These are phyloP conservation scores for Fusarium brevicatenulatum DNA, from an alignment of 2,329 filamentous ascomycete species.

Conservation along the genomic window DNA sequence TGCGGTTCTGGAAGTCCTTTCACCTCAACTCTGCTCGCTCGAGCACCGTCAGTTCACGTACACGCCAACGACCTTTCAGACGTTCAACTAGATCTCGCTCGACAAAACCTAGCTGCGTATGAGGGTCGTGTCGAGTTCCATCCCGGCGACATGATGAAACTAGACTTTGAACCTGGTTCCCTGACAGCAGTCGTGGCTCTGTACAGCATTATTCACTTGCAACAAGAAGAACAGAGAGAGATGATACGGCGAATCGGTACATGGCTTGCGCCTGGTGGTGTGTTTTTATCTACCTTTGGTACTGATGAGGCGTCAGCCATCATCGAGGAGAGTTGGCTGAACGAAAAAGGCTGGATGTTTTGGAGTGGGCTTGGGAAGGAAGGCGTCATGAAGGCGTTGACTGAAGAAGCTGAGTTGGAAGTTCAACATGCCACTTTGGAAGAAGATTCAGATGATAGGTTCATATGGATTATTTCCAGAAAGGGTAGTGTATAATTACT, in stretches of 20 bases:
- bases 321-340: not conserved
- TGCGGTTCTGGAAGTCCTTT: slow-evolving; percentile 21
- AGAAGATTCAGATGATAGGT: slow-evolving; percentile 3
- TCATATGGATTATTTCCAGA: slow-evolving; percentile 1
- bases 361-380: slow-evolving; percentile 15
- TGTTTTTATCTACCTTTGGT: slow-evolving; percentile 4
- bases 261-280: slow-evolving; percentile 19
- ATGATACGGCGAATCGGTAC: not conserved
- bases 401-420: not conserved
- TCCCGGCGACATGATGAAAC: slow-evolving; percentile 16
- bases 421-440: not conserved
- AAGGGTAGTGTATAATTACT: not conserved
- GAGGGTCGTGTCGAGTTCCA: not conserved
- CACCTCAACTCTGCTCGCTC: not conserved
- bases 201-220: slow-evolving; percentile 24
- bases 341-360: slow-evolving; percentile 27
- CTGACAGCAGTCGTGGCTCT: slow-evolving; percentile 12
- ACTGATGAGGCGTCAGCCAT: not conserved
- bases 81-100: slow-evolving; percentile 7
- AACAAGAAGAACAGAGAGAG: slow-evolving; percentile 6
- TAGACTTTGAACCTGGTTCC: slow-evolving; percentile 3
- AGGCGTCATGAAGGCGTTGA: not conserved
- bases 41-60: not conserved
- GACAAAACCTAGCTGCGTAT: not conserved
- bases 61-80: slow-evolving; percentile 23